Base-by-base conservation (phyloP, 192 early-diverging fungal species). In the Diversispora eburnea region DNA sequence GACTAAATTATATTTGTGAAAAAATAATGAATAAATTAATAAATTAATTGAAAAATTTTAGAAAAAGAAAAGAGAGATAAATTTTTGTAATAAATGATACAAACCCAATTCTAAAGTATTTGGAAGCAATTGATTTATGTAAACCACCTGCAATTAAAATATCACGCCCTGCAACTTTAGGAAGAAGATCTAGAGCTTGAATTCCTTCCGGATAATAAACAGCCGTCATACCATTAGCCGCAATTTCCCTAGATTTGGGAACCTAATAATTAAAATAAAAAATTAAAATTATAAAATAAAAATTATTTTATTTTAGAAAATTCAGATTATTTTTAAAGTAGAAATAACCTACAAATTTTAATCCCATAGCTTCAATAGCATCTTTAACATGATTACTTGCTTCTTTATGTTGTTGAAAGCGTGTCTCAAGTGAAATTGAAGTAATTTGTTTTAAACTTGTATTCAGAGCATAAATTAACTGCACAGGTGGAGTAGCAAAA, bases 401-500 rank as follows among this genome's bases (percentile, higher is more conserved):
- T 77, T 85, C 83, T 73, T 84, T 84, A 77, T 99, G 95, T 54
- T 89, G 84, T 8, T 76, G 87, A 80, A 94, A 95, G 48, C 94
- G 89, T 8, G 75, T 64, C 73, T 95, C 93, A 84, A 98, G 83
- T 52, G 88, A 79, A 39, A 82, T 78, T 49, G 83, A 79, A 61
- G 77, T 80, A 56, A 92, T 84, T 81, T 92, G 91, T 78, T 87
- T 84, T 67, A 99, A 86, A 64, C 92, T 91, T 25, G 88, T 84
- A 78, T 94, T 85, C 46, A 99, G 90, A 33, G 95, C 94, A 80
- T 90, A 85, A 79, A 99, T 87, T 51, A 92, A 86, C 84, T 96
- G 94, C 59, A 99, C 97, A 57, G 93, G 88, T 12, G 97, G 97
- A 42, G 97, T 99, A 65, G 95, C 97, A 88, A 99, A 99, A 84